Evolutionary conservation across 805 yeast species (phyloP), one percentile per base, ranked within the genome.

Genomic region (Metschnikowia lachancei): DNA sequence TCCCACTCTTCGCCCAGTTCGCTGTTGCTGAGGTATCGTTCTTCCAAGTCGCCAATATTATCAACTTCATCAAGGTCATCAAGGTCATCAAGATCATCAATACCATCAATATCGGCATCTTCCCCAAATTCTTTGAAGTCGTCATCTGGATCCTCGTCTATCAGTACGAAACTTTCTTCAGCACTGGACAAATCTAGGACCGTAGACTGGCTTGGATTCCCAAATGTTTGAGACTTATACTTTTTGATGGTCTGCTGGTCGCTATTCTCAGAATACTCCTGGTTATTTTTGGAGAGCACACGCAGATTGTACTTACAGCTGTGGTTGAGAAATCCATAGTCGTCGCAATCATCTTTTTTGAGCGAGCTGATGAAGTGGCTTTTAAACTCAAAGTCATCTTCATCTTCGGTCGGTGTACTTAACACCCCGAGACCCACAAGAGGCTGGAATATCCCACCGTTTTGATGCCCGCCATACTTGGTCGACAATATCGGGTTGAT

Each of bases 161-260:
- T 47, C 54, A 34, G 50, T 20, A 35, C 3, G 14, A 39, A 45
- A 31, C 50, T 46, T 13, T 50, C 53, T n/a, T 43, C 47, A 20
- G 41, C 39, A 14, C 44, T 36, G 24, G 48, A 36, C 31, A 24
- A 30, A 32, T 45, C 34, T 26, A 36, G 35, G 28, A 36, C 20
- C 38, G 42, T 30, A 41, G 34, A 33, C 30, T 17, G 41, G 45
- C 47, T 38, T 28, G 30, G 29, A 19, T 14, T 43, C 38, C 45
- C 40, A 46, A 66, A 66, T 2, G 67, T 63, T 55, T 68, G 73
- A 20, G 74, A 69, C 47, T 64, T 64, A 54, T 56, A 65, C 53
- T 70, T 70, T 55, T 67, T 69, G 18, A 63, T 50, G 28, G 53
- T 56, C 28, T 50, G 56, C 8, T 52, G 55, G 34, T 52, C 56